These are phyloP conservation scores for Yarrowia sp. DNA, from an alignment of 805 yeast genomes.

Conservation along the genomic window DNA sequence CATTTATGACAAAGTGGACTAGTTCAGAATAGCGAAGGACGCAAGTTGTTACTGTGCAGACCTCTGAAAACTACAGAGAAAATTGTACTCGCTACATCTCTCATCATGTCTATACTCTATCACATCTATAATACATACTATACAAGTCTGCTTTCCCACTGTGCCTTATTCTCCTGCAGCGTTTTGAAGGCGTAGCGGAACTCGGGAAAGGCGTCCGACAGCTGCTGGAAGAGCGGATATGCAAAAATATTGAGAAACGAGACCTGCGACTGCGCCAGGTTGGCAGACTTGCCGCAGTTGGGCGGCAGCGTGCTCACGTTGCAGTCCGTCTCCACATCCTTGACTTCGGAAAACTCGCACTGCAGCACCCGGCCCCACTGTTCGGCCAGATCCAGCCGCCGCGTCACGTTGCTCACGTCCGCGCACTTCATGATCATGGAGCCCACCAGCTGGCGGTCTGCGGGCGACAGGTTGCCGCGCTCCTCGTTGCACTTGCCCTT, in stretches of 20 bases:
- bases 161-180: constrained; percentile 31
- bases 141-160: constrained; percentile 38
- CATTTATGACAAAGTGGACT: background rate
- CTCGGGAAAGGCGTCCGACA: constrained; percentile 64
- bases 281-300: constrained; percentile 33
- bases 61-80: too few relatives aligned
- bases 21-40: too few relatives aligned
- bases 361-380: constrained; percentile 87
- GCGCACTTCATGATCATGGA: constrained; percentile 88
- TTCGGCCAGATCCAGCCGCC: constrained; percentile 75
- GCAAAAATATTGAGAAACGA: constrained; percentile 88
- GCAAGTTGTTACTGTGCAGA: too few relatives aligned
- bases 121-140: constrained; percentile 36
- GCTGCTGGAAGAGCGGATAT: constrained; percentile 70
- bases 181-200: constrained; percentile 39
- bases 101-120: constrained; percentile 14
- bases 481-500: constrained; percentile 30
- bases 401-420: constrained; percentile 90
- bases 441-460: constrained; percentile 55
- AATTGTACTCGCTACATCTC: background rate
- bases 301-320: constrained; percentile 42
- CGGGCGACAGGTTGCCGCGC: constrained; percentile 33
- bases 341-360: constrained; percentile 76
- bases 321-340: constrained; percentile 56
- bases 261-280: constrained; percentile 72